A percentile compares a stretch with the other conserved stretches of the same genome.
Conservation (phyloP, 495 filamentous ascomycete species). For the Xanthoparmelia taractica region DNA sequence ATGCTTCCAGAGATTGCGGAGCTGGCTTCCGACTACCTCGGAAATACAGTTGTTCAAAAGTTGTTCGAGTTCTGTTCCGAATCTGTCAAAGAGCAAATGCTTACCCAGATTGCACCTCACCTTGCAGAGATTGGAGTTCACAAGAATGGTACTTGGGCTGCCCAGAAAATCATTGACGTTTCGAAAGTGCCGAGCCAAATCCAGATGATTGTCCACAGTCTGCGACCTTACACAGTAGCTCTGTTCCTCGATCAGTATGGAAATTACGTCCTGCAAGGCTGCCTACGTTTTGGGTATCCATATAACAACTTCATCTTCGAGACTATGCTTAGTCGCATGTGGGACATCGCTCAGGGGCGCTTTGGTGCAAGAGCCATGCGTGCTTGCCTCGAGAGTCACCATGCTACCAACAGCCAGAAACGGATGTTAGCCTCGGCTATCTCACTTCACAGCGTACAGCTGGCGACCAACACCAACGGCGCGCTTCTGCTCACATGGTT, state of each 20-base stretch:
- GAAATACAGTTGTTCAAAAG: conserved; percentile 99
- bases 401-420: conserved; percentile 90
- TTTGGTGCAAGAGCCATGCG: conserved; percentile 95
- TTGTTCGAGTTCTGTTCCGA: conserved; percentile 95
- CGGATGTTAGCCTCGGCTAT: conserved; percentile 91
- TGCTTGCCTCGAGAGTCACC: conserved; percentile 93
- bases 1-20: conserved; percentile 98
- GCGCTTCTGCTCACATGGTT: conserved; percentile 95
- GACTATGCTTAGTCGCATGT: conserved; percentile 89
- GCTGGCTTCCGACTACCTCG: conserved; percentile 87
- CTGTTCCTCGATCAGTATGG: conserved; percentile 96
- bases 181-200: conserved; percentile 79
- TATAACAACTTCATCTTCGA: conserved; percentile 97
- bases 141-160: conserved; percentile 99
- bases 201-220: conserved; percentile 69
- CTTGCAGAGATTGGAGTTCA: conserved; percentile 94
- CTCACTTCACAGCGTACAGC: conserved; percentile 88
- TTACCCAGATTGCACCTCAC: conserved; percentile 78
- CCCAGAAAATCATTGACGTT: conserved; percentile 98
- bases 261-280: conserved; percentile 96
- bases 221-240: conserved; percentile 78
- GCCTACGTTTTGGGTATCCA: conserved; percentile 78
- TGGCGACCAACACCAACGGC: conserved; percentile 94
- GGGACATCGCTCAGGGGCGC: conserved; percentile 86
- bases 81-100: conserved; percentile 81